phyloP scores from a whole-genome alignment of 108 stramenopile genomes.

The Cylindrotheca fusiformis region DNA sequence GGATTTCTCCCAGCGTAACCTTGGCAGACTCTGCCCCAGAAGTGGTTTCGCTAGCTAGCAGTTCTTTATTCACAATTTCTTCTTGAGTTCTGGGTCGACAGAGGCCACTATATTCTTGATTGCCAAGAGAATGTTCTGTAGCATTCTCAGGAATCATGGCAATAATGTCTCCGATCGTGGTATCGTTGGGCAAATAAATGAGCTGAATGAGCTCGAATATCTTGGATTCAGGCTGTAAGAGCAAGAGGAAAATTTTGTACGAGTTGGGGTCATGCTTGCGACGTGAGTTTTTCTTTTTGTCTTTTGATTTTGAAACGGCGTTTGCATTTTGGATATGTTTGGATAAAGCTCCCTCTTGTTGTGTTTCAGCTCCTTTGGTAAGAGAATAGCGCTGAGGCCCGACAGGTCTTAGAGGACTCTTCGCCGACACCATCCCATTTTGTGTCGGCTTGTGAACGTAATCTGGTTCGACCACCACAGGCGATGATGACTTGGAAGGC shows the following conservation, averaged over 20 bases:
- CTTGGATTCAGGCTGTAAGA: constrained; percentile 44
- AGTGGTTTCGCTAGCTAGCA: constrained; percentile 22
- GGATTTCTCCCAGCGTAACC: constrained; percentile 50
- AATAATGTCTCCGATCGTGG: constrained; percentile 54
- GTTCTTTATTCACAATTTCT: constrained; percentile 29
- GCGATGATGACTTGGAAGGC: background rate
- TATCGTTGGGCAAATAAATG: constrained; percentile 32
- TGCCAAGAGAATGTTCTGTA: constrained; percentile 44
- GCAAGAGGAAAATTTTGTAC: constrained; percentile 54
- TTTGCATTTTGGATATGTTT: constrained; percentile 10
- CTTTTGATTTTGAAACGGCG: background rate
- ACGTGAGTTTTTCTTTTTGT: background rate
- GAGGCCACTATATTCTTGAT: constrained; percentile 49
- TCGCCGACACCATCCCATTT: background rate
- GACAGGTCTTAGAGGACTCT: constrained; percentile 4
- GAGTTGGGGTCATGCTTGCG: constrained; percentile 21
- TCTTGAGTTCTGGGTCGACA: constrained; percentile 39
- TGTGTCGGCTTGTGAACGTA: background rate
- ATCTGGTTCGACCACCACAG: background rate
- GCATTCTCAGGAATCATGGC: constrained; percentile 52
- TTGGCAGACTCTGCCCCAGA: constrained; percentile 18
- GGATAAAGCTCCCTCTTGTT: constrained; percentile 2
- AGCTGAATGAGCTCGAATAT: constrained; percentile 61
- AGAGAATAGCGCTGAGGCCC: constrained; percentile 14
- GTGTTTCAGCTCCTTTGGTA: constrained; percentile 2